Conservation (phyloP, 352 stramenopile genomes). For the Pythium dissimile region DNA sequence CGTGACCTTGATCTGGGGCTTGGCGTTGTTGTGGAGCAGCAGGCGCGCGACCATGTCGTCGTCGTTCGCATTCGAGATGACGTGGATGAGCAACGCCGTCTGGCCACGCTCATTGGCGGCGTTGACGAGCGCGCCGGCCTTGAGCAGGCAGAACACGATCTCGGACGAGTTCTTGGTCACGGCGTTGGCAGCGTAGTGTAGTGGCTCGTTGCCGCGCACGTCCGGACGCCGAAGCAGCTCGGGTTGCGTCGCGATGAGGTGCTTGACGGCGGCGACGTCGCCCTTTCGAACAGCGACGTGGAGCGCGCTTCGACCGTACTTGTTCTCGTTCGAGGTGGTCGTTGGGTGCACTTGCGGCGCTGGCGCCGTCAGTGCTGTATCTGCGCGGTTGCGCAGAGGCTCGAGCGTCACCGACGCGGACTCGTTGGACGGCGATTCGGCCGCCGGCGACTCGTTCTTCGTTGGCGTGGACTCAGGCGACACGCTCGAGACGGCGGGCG, state of each 20-base stretch:
- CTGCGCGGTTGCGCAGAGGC: constrained; percentile 15
- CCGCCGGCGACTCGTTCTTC: background rate
- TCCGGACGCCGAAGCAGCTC: constrained; percentile 35
- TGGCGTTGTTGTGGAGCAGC: constrained; percentile 49
- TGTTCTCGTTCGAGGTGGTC: constrained; percentile 23
- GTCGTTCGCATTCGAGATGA: constrained; percentile 51
- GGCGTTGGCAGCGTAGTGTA: constrained; percentile 52
- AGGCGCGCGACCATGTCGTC: constrained; percentile 43
- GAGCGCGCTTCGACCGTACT: constrained; percentile 42
- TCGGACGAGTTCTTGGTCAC: constrained; percentile 27
- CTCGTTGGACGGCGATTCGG: constrained; percentile 10
- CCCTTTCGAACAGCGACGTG: constrained; percentile 53
- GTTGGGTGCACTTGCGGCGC: background rate
- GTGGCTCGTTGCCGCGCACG: constrained; percentile 51
- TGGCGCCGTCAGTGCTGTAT: constrained; percentile 10
- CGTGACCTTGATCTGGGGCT: constrained; percentile 42
- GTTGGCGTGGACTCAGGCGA: background rate
- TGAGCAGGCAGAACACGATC: constrained; percentile 46
- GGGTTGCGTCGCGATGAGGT: constrained; percentile 30
- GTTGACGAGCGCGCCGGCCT: constrained; percentile 47
- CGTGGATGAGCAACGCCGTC: constrained; percentile 49
- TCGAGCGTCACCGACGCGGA: constrained; percentile 16
- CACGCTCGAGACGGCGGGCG: background rate
- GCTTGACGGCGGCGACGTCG: constrained; percentile 33
- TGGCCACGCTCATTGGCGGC: constrained; percentile 46